A percentile compares a stretch with the other conserved stretches of the same genome.
phyloP scores from a whole-genome alignment of 176 grass and related monocot genomes.

The Eragrostis curvula region DNA sequence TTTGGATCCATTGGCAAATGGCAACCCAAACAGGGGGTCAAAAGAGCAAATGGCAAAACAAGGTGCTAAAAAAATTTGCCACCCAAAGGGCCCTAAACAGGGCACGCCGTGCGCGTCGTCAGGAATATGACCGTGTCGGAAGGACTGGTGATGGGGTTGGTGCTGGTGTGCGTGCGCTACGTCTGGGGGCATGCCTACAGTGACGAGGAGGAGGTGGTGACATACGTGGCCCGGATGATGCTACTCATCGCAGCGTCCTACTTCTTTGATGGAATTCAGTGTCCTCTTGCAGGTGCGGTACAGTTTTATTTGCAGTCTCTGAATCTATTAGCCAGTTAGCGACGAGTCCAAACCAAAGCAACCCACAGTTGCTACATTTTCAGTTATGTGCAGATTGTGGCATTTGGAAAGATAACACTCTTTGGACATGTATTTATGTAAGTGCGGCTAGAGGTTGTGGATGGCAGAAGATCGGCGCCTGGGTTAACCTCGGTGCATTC shows the following conservation, averaged over 20 bases:
- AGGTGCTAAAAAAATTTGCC: too few relatives aligned
- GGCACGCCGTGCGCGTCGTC: slow-evolving; percentile 47
- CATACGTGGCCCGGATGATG: slow-evolving; percentile 60
- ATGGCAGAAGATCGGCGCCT: slow-evolving; percentile 80
- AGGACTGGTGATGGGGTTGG: slow-evolving; percentile 45
- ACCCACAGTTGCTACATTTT: neutral
- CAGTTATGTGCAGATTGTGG: neutral
- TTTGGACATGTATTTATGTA: slow-evolving; percentile 3
- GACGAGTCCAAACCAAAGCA: too few relatives aligned
- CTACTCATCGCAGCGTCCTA: slow-evolving; percentile 53
- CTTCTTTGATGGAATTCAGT: slow-evolving; percentile 50
- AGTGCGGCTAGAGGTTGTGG: slow-evolving; percentile 80
- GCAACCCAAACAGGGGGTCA: too few relatives aligned
- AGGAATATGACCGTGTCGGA: slow-evolving; percentile 48
- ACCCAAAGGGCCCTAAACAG: too few relatives aligned
- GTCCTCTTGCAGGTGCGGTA: slow-evolving; percentile 42
- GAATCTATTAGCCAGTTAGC: neutral
- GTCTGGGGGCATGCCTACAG: slow-evolving; percentile 76
- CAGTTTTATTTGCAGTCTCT: neutral
- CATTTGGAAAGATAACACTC: neutral
- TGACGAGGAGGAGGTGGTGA: slow-evolving; percentile 72
- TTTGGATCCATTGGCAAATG: too few relatives aligned
- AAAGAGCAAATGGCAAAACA: too few relatives aligned
- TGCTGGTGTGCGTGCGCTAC: slow-evolving; percentile 48
- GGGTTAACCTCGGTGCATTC: slow-evolving; percentile 71